phyloP scores from a whole-genome alignment of 306 rosid species.

The Lathyrus aphaca region DNA sequence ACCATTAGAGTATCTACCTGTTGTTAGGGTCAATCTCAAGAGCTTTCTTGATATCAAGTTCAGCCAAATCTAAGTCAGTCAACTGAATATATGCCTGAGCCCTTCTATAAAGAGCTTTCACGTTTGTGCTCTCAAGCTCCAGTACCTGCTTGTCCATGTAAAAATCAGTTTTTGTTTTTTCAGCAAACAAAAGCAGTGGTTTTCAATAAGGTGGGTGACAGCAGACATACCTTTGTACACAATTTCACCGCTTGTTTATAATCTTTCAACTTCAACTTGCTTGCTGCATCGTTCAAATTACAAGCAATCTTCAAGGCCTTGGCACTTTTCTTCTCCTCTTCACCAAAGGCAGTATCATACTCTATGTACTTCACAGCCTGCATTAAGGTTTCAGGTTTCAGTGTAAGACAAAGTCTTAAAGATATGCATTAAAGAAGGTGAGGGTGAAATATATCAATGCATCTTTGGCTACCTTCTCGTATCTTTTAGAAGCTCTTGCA shows the following conservation, averaged over 20 bases:
- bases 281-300: slow-evolving; percentile 88
- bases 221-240: slow-evolving; percentile 68
- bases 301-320: slow-evolving; percentile 81
- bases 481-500: slow-evolving; percentile 85
- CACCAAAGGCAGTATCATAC: slow-evolving; percentile 64
- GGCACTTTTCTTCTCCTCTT: slow-evolving; percentile 78
- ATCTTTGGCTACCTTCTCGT: slow-evolving; percentile 69
- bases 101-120: slow-evolving; percentile 93
- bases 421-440: neutral
- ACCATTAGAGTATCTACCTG: slow-evolving; percentile 46
- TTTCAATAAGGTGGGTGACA: neutral
- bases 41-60: slow-evolving; percentile 88
- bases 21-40: slow-evolving; percentile 89
- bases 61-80: slow-evolving; percentile 87
- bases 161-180: neutral
- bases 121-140: slow-evolving; percentile 72
- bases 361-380: slow-evolving; percentile 85
- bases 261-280: slow-evolving; percentile 79
- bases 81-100: slow-evolving; percentile 60
- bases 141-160: slow-evolving; percentile 55
- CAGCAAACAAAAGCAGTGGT: neutral
- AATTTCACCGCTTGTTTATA: slow-evolving; percentile 79
- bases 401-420: neutral
- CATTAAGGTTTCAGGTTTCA: neutral
- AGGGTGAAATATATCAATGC: neutral